These are phyloP conservation scores for Gremmenia infestans DNA, from an alignment of 2,329 filamentous ascomycete genomes.

Conservation along the genomic window DNA sequence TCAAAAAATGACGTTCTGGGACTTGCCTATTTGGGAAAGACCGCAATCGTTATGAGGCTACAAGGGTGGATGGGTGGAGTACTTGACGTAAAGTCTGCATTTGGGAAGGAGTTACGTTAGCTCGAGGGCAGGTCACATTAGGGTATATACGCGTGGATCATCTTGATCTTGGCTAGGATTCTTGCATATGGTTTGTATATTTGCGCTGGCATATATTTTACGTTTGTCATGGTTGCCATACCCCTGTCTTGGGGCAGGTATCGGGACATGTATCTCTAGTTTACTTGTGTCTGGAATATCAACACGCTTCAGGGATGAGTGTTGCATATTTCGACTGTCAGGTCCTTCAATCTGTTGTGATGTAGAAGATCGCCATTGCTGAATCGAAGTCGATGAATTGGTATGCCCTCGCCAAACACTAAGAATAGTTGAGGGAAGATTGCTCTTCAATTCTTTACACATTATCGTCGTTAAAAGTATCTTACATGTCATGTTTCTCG, in stretches of 20 bases:
- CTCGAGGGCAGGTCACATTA: too few species aligned
- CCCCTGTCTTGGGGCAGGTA: neutral
- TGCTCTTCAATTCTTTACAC: too few species aligned
- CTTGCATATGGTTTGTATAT: neutral
- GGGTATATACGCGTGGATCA: neutral
- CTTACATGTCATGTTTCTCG: slow-evolving; percentile 14
- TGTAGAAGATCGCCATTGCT: too few species aligned
- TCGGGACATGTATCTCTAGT: neutral
- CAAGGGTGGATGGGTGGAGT: slow-evolving; percentile 1
- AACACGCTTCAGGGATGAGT: neutral
- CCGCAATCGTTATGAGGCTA: neutral
- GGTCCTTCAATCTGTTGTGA: neutral
- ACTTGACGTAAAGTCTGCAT: neutral
- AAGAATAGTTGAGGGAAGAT: too few species aligned
- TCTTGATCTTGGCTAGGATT: neutral
- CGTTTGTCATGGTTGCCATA: neutral
- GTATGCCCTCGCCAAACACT: too few species aligned
- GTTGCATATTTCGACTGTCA: neutral
- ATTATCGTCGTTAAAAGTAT: neutral
- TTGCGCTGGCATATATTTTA: neutral
- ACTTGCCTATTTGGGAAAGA: slow-evolving; percentile 5
- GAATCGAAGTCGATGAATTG: too few species aligned
- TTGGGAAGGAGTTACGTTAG: slow-evolving; percentile 2
- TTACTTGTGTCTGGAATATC: neutral
- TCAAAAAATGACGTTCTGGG: neutral